Conservation (phyloP, 2,329 filamentous ascomycete species). For the Colletotrichum spaethianum region DNA sequence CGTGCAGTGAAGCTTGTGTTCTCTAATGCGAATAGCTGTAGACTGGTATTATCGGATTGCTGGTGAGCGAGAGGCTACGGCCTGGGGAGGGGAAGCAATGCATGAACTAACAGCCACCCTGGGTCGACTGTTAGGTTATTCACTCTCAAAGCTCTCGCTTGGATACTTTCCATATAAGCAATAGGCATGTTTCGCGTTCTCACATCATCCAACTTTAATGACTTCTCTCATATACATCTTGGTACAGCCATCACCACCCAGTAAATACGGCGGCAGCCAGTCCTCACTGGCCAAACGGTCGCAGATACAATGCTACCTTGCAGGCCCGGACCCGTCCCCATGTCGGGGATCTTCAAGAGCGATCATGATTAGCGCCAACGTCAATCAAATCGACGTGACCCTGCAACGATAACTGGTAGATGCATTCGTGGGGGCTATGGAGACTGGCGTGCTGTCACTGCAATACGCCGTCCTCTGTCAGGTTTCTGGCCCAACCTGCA, state of each 20-base stretch:
- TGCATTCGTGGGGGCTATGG: conserved; percentile 19
- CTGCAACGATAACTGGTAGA: conserved; percentile 10
- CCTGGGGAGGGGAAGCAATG: neutral
- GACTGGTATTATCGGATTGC: neutral
- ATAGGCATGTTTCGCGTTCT: neutral
- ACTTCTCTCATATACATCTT: neutral
- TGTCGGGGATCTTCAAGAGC: conserved; percentile 6
- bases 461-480: conserved; percentile 21
- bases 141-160: neutral
- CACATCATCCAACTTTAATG: neutral
- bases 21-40: neutral
- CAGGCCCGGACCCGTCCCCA: neutral
- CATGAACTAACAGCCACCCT: neutral
- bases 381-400: conserved; percentile 7
- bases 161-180: neutral
- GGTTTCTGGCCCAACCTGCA: conserved; percentile 21
- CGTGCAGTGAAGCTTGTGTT: no score
- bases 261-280: neutral
- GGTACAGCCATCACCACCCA: neutral
- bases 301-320: neutral
- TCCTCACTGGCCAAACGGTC: neutral
- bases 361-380: conserved; percentile 10
- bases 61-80: neutral
- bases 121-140: neutral
- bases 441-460: conserved; percentile 22